Conservation (phyloP, 2,329 filamentous ascomycete genomes). For the Basipetospora chlamydospora region DNA sequence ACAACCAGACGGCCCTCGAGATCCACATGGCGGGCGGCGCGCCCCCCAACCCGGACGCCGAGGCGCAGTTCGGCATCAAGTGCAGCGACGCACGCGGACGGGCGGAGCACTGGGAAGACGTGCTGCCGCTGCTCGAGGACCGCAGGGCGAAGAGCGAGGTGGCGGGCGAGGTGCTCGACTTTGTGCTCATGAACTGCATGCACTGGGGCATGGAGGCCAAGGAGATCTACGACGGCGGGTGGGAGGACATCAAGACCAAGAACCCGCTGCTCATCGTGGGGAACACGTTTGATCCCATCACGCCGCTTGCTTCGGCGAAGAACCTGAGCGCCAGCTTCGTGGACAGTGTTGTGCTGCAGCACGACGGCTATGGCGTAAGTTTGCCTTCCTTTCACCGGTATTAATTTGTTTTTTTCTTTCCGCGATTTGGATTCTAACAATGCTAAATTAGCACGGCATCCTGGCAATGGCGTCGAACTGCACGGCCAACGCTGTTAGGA, state of each 20-base stretch:
- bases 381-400: background rate
- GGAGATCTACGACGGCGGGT: slow-evolving; percentile 11
- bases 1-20: slow-evolving; percentile 28
- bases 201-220: slow-evolving; percentile 22
- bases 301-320: slow-evolving; percentile 28
- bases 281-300: slow-evolving; percentile 31
- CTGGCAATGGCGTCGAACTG: slow-evolving; percentile 1
- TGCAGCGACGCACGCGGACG: slow-evolving; percentile 19
- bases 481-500: background rate
- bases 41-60: slow-evolving; percentile 15
- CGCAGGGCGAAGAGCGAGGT: too few relatives aligned
- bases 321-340: slow-evolving; percentile 29
- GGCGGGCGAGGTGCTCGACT: too few relatives aligned
- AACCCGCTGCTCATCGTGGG: slow-evolving; percentile 31
- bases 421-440: too few relatives aligned
- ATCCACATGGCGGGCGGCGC: slow-evolving; percentile 11
- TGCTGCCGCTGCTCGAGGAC: too few relatives aligned
- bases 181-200: slow-evolving; percentile 13
- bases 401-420: too few relatives aligned
- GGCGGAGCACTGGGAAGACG: slow-evolving; percentile 4
- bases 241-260: slow-evolving; percentile 19
- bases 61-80: slow-evolving; percentile 28
- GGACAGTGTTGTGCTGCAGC: slow-evolving; percentile 29
- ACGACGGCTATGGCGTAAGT: slow-evolving; percentile 35
- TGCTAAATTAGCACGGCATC: slow-evolving; percentile 2